Conservation (phyloP, 1,284 basidiomycete genomes). For the Grifola frondosa region DNA sequence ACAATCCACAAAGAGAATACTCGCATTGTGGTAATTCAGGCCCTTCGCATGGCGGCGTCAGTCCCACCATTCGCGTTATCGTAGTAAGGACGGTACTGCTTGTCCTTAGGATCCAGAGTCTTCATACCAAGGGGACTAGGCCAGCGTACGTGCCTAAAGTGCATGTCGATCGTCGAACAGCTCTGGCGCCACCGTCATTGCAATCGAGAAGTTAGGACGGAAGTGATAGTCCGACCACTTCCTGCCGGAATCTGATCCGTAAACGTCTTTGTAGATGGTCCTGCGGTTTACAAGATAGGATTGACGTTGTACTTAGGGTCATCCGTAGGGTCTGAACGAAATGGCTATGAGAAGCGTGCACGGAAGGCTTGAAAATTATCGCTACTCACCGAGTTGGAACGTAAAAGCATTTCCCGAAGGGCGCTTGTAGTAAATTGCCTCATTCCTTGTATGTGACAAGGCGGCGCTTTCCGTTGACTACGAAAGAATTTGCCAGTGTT, state of each 20-base stretch:
- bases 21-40: slow-evolving; percentile 80
- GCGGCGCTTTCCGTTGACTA: slow-evolving; percentile 73
- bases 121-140: slow-evolving; percentile 91
- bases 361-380: no score
- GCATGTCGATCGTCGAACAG: slow-evolving; percentile 83
- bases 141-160: slow-evolving; percentile 72
- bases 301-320: slow-evolving; percentile 76
- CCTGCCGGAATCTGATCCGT: slow-evolving; percentile 79
- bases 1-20: no score
- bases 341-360: neutral
- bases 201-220: slow-evolving; percentile 88
- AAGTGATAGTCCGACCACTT: slow-evolving; percentile 97
- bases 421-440: slow-evolving; percentile 78
- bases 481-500: slow-evolving; percentile 68
- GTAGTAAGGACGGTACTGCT: slow-evolving; percentile 85
- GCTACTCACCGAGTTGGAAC: slow-evolving; percentile 70
- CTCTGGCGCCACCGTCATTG: slow-evolving; percentile 96
- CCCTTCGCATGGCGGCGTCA: slow-evolving; percentile 88
- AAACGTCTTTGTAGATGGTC: slow-evolving; percentile 98
- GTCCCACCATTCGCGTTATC: slow-evolving; percentile 87
- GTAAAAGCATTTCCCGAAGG: slow-evolving; percentile 90
- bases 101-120: slow-evolving; percentile 82
- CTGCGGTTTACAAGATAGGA: slow-evolving; percentile 77
- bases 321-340: slow-evolving; percentile 56
- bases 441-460: slow-evolving; percentile 88